These are phyloP conservation scores for Spathaspora arborariae DNA, from an alignment of 805 yeast species.

Conservation along the genomic window DNA sequence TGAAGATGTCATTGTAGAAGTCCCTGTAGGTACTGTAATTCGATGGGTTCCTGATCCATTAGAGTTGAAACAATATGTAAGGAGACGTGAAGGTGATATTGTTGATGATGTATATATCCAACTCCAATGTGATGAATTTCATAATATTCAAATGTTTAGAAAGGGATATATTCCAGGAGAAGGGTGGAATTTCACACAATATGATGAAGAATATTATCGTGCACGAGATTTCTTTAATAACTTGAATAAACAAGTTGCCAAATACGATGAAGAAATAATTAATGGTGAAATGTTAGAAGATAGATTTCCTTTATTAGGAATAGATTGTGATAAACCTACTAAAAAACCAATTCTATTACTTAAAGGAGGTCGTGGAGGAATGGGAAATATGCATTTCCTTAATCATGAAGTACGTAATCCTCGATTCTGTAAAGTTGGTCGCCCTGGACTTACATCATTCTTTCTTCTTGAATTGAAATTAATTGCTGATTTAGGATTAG, in stretches of 20 bases:
- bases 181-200: conserved; percentile 88
- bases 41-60: conserved; percentile 81
- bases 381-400: conserved; percentile 94
- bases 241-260: conserved; percentile 59
- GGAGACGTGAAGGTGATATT: conserved; percentile 12
- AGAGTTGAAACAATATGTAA: conserved; percentile 30
- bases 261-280: conserved; percentile 57
- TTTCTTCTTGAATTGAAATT: conserved; percentile 82
- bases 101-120: conserved; percentile 25
- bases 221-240: conserved; percentile 63
- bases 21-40: conserved; percentile 88
- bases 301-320: conserved; percentile 74
- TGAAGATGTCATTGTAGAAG: conserved; percentile 70
- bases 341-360: conserved; percentile 65
- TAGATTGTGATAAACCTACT: conserved; percentile 63
- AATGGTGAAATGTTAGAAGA: conserved; percentile 61
- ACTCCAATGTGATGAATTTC: conserved; percentile 22
- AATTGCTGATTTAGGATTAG: conserved; percentile 89
- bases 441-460: conserved; percentile 59
- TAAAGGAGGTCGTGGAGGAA: conserved; percentile 89
- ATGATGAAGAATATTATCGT: conserved; percentile 65
- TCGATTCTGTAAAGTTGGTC: conserved; percentile 77
- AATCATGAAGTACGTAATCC: conserved; percentile 86
- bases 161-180: conserved; percentile 57
- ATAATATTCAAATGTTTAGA: conserved; percentile 53